Evolutionary conservation across 352 stramenopile species (phyloP).

Genomic region (Phytophthora kernoviae): DNA sequence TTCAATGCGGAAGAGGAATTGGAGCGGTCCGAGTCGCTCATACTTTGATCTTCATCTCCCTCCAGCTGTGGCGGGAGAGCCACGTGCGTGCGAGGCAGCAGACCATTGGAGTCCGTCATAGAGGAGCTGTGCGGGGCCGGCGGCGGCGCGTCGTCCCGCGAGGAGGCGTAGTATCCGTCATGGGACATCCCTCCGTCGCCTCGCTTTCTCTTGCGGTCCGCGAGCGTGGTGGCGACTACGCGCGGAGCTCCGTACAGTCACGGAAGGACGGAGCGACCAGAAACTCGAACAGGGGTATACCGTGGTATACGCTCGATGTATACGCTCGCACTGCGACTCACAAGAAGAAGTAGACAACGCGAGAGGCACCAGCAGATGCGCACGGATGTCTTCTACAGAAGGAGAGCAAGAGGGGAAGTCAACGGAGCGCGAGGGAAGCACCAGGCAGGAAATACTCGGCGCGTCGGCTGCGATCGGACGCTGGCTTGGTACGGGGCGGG

Average conservation of each 20-base stretch:
- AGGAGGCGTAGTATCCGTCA: slow-evolving; percentile 63
- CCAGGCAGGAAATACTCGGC: background rate
- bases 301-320: background rate
- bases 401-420: background rate
- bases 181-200: slow-evolving; percentile 62
- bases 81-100: slow-evolving; percentile 23
- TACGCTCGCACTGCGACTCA: slow-evolving; percentile 9
- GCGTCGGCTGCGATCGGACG: background rate
- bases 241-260: slow-evolving; percentile 21
- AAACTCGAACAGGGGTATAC: slow-evolving; percentile 1
- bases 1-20: slow-evolving; percentile 40
- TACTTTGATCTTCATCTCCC: slow-evolving; percentile 39
- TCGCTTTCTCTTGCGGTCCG: slow-evolving; percentile 65
- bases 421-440: background rate
- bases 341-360: background rate
- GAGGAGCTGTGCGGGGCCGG: slow-evolving; percentile 32
- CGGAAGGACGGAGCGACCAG: slow-evolving; percentile 14
- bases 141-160: slow-evolving; percentile 37
- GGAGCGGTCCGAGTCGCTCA: slow-evolving; percentile 29
- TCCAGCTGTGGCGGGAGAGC: slow-evolving; percentile 21
- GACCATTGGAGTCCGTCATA: slow-evolving; percentile 25
- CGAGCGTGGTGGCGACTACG: slow-evolving; percentile 35
- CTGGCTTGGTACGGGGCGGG: background rate
- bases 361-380: slow-evolving; percentile 1
- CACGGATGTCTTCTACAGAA: background rate